phyloP scores from a whole-genome alignment of 768 basidiomycete genomes.

The Boletus coccyginus region DNA sequence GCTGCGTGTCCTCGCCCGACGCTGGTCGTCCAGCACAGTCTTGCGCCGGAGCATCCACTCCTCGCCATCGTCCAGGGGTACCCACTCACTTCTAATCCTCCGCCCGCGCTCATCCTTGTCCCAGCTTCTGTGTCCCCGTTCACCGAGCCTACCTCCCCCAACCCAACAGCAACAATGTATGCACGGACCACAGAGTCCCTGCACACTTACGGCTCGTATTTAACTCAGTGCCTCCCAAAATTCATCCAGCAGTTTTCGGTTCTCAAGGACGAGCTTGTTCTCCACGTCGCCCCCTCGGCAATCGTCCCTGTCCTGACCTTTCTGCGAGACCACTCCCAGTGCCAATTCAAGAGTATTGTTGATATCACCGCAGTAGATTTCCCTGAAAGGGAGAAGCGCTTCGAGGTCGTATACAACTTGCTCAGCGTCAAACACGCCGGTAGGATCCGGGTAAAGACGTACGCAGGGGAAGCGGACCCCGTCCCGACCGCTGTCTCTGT shows the following conservation, averaged over 20 bases:
- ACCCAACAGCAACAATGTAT: conserved; percentile 73
- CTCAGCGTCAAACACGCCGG: conserved; percentile 76
- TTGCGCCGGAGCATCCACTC: conserved; percentile 46
- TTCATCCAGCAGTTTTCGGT: conserved; percentile 98
- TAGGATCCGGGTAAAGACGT: conserved; percentile 95
- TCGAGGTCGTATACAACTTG: conserved; percentile 96
- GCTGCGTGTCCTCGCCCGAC: conserved; percentile 36
- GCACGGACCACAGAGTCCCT: conserved; percentile 73
- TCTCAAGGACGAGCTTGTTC: conserved; percentile 90
- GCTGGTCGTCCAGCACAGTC: conserved; percentile 20
- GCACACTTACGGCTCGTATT: conserved; percentile 91
- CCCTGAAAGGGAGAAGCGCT: conserved; percentile 88
- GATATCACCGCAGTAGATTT: conserved; percentile 96
- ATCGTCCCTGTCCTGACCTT: conserved; percentile 86
- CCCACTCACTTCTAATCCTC: neutral
- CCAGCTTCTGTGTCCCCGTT: conserved; percentile 77
- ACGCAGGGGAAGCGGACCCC: conserved; percentile 87
- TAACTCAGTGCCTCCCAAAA: conserved; percentile 91
- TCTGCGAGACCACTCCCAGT: conserved; percentile 92
- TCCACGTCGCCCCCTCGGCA: conserved; percentile 82
- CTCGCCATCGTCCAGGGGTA: conserved; percentile 49
- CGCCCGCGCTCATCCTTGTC: conserved; percentile 9
- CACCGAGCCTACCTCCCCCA: conserved; percentile 83
- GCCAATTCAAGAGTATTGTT: conserved; percentile 89
- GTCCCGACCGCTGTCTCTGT: conserved; percentile 80